Conservation (phyloP, 1,284 basidiomycete species). For the Leucoagaricus sp. region DNA sequence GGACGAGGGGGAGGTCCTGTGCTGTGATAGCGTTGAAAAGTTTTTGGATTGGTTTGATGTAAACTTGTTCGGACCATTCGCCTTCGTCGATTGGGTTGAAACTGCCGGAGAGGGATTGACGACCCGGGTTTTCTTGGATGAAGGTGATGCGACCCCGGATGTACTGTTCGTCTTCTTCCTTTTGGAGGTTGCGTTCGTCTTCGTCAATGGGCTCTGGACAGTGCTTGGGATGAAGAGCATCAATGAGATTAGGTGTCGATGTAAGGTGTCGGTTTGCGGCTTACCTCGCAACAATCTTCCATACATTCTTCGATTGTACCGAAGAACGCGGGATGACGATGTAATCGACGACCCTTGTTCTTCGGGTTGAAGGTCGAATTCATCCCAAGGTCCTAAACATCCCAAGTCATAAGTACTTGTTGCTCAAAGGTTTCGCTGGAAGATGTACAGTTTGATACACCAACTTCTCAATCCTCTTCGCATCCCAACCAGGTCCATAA, state of each 20-base stretch:
- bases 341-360: conserved; percentile 56
- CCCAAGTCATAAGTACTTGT: neutral
- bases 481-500: conserved; percentile 64
- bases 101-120: conserved; percentile 59
- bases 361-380: conserved; percentile 56
- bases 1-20: conserved; percentile 40
- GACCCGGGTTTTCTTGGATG: conserved; percentile 58
- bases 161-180: conserved; percentile 52
- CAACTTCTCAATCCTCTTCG: conserved; percentile 56
- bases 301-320: conserved; percentile 56
- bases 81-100: conserved; percentile 68
- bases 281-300: conserved; percentile 61
- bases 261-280: neutral
- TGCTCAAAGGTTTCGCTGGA: neutral
- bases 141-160: conserved; percentile 56
- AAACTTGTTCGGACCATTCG: conserved; percentile 62
- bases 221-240: conserved; percentile 31
- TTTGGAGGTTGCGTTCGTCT: conserved; percentile 51
- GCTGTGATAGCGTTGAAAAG: conserved; percentile 55
- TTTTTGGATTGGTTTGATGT: conserved; percentile 51
- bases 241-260: neutral
- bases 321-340: conserved; percentile 65
- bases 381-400: conserved; percentile 26
- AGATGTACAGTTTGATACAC: conserved; percentile 51
- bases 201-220: conserved; percentile 53